These are phyloP conservation scores for Lichtheimia hyalospora DNA, from an alignment of 371 early-diverging fungal genomes.

Conservation along the genomic window DNA sequence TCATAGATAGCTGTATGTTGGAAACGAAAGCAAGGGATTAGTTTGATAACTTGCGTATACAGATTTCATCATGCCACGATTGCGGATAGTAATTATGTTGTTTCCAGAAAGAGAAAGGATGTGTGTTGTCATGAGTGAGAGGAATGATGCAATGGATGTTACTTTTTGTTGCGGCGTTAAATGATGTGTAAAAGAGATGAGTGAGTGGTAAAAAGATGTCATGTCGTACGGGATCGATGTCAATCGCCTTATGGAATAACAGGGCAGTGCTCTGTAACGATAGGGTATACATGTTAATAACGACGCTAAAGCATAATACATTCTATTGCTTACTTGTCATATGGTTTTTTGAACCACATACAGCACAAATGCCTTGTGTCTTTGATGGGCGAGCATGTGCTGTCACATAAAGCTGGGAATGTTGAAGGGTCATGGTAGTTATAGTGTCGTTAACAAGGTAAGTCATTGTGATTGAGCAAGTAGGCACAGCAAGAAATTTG, in stretches of 20 bases:
- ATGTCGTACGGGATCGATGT: neutral
- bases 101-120: neutral
- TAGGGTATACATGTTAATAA: neutral
- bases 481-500: neutral
- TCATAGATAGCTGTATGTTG: too few relatives aligned
- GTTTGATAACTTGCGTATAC: too few relatives aligned
- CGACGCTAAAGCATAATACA: neutral
- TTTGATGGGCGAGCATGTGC: neutral
- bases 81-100: neutral
- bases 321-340: neutral
- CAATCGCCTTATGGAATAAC: neutral
- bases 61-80: too few relatives aligned
- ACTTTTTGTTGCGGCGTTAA: neutral
- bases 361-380: neutral
- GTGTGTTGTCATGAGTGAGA: neutral
- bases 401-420: neutral
- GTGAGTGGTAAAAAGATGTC: neutral
- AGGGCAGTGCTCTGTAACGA: slow-evolving; percentile 1
- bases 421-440: neutral
- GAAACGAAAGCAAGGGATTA: too few relatives aligned
- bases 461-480: neutral
- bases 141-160: neutral
- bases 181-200: neutral
- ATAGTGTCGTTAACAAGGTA: neutral
- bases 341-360: slow-evolving; percentile 1